Conservation (phyloP, 2,329 filamentous ascomycete genomes). For the Colletotrichum zoysiae region DNA sequence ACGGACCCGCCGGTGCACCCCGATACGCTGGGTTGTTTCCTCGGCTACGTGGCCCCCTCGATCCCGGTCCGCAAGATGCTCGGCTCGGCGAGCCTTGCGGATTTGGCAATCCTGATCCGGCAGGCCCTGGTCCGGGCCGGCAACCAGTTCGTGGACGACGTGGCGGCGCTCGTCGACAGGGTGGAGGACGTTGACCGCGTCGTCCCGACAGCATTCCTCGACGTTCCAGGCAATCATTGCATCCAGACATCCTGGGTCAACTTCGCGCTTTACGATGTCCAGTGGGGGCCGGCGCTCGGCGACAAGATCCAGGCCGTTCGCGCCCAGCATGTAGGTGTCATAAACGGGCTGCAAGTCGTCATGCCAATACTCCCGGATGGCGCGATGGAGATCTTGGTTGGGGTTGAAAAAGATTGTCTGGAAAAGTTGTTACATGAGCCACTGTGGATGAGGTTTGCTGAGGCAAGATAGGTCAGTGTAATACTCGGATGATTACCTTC, state of each 20-base stretch:
- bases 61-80: constrained; percentile 50
- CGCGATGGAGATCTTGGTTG: constrained; percentile 51
- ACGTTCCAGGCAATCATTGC: too few relatives aligned
- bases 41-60: constrained; percentile 51
- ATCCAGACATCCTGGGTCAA: constrained; percentile 45
- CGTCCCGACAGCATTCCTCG: too few relatives aligned
- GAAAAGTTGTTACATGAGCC: constrained; percentile 49
- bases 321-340: constrained; percentile 48
- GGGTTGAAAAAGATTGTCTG: constrained; percentile 49
- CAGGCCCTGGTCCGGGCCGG: constrained; percentile 44
- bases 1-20: constrained; percentile 52
- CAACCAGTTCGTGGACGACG: too few relatives aligned
- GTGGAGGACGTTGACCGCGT: too few relatives aligned
- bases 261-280: constrained; percentile 50
- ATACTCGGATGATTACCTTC: too few relatives aligned
- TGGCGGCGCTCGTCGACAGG: too few relatives aligned
- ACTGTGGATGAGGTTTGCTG: constrained; percentile 40
- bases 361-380: constrained; percentile 50
- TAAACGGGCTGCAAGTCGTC: constrained; percentile 51
- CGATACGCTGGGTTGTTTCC: constrained; percentile 54
- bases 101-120: constrained; percentile 52
- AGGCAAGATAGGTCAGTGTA: background rate
- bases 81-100: constrained; percentile 46
- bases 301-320: constrained; percentile 49
- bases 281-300: constrained; percentile 49